Evolutionary conservation across 768 basidiomycete genomes (phyloP), one percentile per base, ranked within the genome.

Genomic region (Gautieria morchelliformis): DNA sequence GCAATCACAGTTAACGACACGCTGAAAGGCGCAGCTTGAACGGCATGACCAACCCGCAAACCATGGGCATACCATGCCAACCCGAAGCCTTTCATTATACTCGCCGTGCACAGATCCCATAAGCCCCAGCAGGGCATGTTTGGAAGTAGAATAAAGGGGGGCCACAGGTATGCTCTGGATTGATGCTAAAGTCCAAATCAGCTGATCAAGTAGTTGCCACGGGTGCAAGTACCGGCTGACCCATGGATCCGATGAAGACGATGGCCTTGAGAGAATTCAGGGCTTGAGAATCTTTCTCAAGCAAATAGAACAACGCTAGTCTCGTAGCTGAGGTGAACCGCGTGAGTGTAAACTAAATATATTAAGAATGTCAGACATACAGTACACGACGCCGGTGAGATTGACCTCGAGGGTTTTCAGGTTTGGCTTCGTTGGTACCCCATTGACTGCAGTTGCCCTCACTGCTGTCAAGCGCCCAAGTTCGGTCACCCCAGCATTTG

Each of bases 231-330:
- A 12, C 17, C 30, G 53, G 19, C 68, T 19, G 40, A 78, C 79
- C 78, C 67, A 84, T 75, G 20, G 81, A 82, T 14, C 80, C 81
- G 37, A 81, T 71, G 14, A 83, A 65, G 27, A 82, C 69, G 46
- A 83, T 59, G 5, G 78, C 66, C 60, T 82, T 83, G 37, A 77
- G 71, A n/a, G 71, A 69, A 48, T 65, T 70, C 24, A 66, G 53
- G n/a, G 66, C 50, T 17, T 60, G 67, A 14, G 72, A 64, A 27
- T 71, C 70, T 30, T 66, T 67, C 22, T 32, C 30, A n/a, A 49
- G 45, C n/a, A 84, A 69, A 63, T 83, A 81, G 62, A 80, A 75
- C 39, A 76, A 64, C 8, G 75, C 78, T 20, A 84, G 68, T 59
- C 80, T 76, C 7, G 72, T 68, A 17, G 79, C 78, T 82, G n/a